A percentile compares a stretch with the other conserved stretches of the same genome.
These are phyloP conservation scores for Pseudocercospora pini-densiflorae DNA, from an alignment of 2,329 filamentous ascomycete genomes.

Conservation along the genomic window DNA sequence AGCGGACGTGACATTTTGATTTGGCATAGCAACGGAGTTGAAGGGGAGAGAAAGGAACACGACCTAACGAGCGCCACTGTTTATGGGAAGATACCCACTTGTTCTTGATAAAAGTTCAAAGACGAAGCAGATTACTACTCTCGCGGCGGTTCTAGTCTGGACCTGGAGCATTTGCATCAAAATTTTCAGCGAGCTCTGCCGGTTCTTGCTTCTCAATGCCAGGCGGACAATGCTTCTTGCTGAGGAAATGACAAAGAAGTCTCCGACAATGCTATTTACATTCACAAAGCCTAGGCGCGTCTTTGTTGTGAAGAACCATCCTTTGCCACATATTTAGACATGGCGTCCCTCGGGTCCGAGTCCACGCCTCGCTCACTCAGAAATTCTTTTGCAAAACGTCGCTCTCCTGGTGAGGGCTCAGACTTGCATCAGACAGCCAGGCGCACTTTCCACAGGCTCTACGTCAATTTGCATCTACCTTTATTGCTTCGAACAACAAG, in stretches of 20 bases:
- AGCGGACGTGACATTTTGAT: neutral
- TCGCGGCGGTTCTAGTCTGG: neutral
- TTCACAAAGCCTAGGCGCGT: neutral
- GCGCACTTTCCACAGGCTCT: neutral
- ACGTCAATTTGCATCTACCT: neutral
- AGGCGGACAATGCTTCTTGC: neutral
- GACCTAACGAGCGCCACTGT: neutral
- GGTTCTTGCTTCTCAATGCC: neutral
- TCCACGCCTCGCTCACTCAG: neutral
- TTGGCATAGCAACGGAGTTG: conserved; percentile 10
- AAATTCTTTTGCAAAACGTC: neutral
- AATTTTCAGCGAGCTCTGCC: neutral
- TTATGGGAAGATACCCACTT: conserved; percentile 8
- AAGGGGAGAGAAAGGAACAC: neutral
- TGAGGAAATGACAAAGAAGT: neutral
- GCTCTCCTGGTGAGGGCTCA: neutral
- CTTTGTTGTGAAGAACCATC: neutral
- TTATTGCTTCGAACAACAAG: neutral
- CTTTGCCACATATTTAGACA: neutral
- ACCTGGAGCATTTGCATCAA: neutral
- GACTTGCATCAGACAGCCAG: neutral
- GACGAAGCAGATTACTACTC: neutral
- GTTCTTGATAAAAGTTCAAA: neutral
- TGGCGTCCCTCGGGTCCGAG: neutral
- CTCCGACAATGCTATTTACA: neutral